Conservation (phyloP, 345 rosid genomes). For the Camelina laxa region DNA sequence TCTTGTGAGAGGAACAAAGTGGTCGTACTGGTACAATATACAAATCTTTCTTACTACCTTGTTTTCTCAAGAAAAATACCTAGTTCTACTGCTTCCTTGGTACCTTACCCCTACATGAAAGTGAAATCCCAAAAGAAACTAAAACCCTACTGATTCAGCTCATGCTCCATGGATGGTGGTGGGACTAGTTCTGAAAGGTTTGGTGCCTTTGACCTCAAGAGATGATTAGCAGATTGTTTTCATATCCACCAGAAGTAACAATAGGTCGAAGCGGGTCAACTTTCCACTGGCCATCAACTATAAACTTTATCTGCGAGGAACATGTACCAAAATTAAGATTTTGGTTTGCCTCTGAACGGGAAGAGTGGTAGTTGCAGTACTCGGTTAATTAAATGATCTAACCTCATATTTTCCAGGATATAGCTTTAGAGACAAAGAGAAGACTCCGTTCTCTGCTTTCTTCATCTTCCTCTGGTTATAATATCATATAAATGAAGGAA, state of each 20-base stretch:
- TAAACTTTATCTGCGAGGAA: slow-evolving; percentile 75
- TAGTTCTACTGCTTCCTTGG: slow-evolving; percentile 34
- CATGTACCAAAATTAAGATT: slow-evolving; percentile 24
- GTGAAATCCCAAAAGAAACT: slow-evolving; percentile 13
- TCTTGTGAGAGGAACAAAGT: slow-evolving; percentile 22
- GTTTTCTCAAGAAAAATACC: slow-evolving; percentile 14
- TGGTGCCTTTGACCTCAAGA: slow-evolving; percentile 40
- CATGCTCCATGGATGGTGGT: slow-evolving; percentile 21
- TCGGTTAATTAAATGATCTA: slow-evolving; percentile 13
- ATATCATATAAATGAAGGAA: slow-evolving; percentile 9
- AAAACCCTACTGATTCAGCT: slow-evolving; percentile 33
- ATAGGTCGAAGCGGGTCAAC: slow-evolving; percentile 88
- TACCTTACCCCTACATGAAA: slow-evolving; percentile 37
- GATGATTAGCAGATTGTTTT: slow-evolving; percentile 80
- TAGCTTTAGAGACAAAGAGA: slow-evolving; percentile 67
- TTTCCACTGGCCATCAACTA: slow-evolving; percentile 95
- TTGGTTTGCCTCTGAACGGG: not conserved
- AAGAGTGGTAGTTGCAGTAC: not conserved
- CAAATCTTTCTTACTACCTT: slow-evolving; percentile 22
- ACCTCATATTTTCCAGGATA: slow-evolving; percentile 97
- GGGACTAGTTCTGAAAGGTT: slow-evolving; percentile 13
- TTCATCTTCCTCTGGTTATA: slow-evolving; percentile 83
- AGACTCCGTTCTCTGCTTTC: slow-evolving; percentile 68
- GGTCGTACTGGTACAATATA: slow-evolving; percentile 29
- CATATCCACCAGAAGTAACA: slow-evolving; percentile 61